phyloP scores from a whole-genome alignment of 83 land plant species.

The Thuja plicata region DNA sequence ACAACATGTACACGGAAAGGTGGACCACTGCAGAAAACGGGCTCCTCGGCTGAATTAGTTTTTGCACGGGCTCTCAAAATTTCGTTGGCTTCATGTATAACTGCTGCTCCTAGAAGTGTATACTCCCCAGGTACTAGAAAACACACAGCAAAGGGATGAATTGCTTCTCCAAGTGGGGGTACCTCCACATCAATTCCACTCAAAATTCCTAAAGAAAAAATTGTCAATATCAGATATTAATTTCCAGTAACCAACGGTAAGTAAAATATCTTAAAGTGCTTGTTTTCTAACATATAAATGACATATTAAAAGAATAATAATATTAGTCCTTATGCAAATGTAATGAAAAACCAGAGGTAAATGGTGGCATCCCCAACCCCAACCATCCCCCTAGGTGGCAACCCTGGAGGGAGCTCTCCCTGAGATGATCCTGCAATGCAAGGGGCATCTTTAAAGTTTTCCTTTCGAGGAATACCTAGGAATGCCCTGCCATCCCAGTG shows the following conservation, averaged over 20 bases:
- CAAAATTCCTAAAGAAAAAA: slow-evolving; percentile 62
- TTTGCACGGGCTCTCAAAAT: slow-evolving; percentile 63
- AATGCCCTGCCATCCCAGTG: no score
- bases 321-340: not conserved
- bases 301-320: not conserved
- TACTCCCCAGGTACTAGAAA: slow-evolving; percentile 97
- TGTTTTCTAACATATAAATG: not conserved
- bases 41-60: slow-evolving; percentile 64
- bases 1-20: slow-evolving; percentile 80
- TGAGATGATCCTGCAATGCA: no score
- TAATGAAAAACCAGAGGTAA: no score
- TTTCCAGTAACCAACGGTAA: not conserved
- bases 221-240: not conserved
- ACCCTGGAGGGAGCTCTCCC: no score
- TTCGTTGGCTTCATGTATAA: slow-evolving; percentile 67
- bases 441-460: no score
- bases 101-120: slow-evolving; percentile 83
- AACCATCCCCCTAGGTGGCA: no score
- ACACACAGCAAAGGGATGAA: slow-evolving; percentile 80
- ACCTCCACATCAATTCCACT: slow-evolving; percentile 70
- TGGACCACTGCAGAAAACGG: slow-evolving; percentile 77
- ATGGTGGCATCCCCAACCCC: no score
- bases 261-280: no score
- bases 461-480: no score
- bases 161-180: slow-evolving; percentile 75